Percentiles rank a stretch among this genome's conserved stretches.
These are phyloP conservation scores for Hymenochaete sp. DNA, from an alignment of 1,284 basidiomycete species.

Conservation along the genomic window DNA sequence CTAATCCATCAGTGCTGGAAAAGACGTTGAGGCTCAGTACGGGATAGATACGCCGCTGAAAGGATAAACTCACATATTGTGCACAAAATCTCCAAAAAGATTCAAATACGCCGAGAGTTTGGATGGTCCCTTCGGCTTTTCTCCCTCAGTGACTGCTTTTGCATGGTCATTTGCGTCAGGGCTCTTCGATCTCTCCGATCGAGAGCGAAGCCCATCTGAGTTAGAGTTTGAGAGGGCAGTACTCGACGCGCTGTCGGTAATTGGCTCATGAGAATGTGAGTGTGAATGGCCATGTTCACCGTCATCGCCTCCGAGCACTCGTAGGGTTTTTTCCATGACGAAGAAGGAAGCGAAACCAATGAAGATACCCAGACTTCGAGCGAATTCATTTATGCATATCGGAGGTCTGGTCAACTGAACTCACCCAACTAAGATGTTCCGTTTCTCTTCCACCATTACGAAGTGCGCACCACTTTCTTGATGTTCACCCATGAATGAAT, in stretches of 20 bases:
- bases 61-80: conserved; percentile 58
- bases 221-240: conserved; percentile 31
- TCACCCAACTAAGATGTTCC: conserved; percentile 82
- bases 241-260: conserved; percentile 23
- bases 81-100: conserved; percentile 84
- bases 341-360: conserved; percentile 82
- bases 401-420: conserved; percentile 18
- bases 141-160: too few species aligned
- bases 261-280: conserved; percentile 37
- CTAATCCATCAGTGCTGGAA: conserved; percentile 73
- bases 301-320: conserved; percentile 63
- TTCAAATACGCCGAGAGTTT: conserved; percentile 85
- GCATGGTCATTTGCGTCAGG: conserved; percentile 21
- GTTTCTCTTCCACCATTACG: conserved; percentile 79
- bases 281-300: conserved; percentile 43
- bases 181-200: conserved; percentile 19
- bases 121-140: conserved; percentile 41
- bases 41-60: too few species aligned
- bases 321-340: conserved; percentile 82
- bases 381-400: not conserved
- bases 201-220: conserved; percentile 32
- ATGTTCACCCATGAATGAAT: conserved; percentile 83
- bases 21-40: not conserved
- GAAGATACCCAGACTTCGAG: conserved; percentile 66
- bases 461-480: conserved; percentile 59